Evolutionary conservation across 1,284 basidiomycete species (phyloP).

Genomic region (Malassezia japonica): DNA sequence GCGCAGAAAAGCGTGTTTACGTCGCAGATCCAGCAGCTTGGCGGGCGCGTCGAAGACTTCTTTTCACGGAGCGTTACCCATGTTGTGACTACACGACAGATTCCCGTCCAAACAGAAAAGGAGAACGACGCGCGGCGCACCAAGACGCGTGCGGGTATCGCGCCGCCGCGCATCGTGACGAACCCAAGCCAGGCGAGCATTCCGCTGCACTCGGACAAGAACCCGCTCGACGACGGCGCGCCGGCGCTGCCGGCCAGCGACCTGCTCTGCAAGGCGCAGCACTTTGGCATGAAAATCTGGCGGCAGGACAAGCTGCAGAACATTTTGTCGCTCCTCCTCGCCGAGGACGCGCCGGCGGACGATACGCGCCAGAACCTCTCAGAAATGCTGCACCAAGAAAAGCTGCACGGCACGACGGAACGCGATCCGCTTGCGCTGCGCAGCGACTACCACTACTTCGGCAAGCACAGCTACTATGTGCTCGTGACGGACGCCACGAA

Average conservation of each 20-base stretch:
- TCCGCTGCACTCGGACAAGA: conserved; percentile 35
- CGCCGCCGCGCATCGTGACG: conserved; percentile 5
- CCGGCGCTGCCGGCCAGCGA: conserved; percentile 51
- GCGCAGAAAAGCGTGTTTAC: conserved; percentile 20
- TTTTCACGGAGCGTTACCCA: conserved; percentile 44
- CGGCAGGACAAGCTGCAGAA: conserved; percentile 51
- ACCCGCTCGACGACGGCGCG: conserved; percentile 37
- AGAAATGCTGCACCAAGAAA: conserved; percentile 72
- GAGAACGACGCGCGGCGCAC: not conserved
- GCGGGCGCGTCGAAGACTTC: conserved; percentile 41
- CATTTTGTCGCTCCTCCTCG: conserved; percentile 17
- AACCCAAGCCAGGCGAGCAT: conserved; percentile 1
- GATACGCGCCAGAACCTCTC: conserved; percentile 45
- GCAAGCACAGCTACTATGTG: conserved; percentile 66
- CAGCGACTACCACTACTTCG: conserved; percentile 81
- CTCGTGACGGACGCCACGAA: conserved; percentile 81
- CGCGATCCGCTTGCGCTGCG: conserved; percentile 79
- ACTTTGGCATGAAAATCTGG: conserved; percentile 83
- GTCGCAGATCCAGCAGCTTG: conserved; percentile 28
- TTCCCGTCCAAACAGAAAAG: conserved; percentile 17
- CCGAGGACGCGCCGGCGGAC: conserved; percentile 14
- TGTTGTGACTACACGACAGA: conserved; percentile 34
- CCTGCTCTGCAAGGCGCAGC: conserved; percentile 65
- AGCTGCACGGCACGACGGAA: conserved; percentile 75
- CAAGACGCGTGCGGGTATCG: not conserved